These are phyloP conservation scores for Raffaelea ambrosiae DNA, from an alignment of 2,329 filamentous ascomycete species.

Conservation along the genomic window DNA sequence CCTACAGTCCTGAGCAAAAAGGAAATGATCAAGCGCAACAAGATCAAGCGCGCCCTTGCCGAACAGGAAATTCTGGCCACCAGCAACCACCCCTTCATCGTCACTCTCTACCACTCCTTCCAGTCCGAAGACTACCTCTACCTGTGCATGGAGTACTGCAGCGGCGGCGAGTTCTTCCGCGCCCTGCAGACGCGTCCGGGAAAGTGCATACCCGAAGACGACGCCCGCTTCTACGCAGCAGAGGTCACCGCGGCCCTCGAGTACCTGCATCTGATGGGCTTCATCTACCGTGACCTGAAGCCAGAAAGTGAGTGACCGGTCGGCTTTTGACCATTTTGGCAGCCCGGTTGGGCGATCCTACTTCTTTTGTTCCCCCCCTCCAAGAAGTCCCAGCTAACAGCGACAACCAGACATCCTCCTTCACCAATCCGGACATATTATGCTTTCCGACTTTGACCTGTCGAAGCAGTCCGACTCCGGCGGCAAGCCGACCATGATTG, in stretches of 20 bases:
- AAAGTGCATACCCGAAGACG: conserved; percentile 95
- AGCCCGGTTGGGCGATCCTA: neutral
- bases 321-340: neutral
- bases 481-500: conserved; percentile 95
- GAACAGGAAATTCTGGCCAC: conserved; percentile 98
- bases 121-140: conserved; percentile 98
- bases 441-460: conserved; percentile 97
- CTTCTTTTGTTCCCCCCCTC: neutral
- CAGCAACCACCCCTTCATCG: conserved; percentile 98
- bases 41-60: conserved; percentile 95
- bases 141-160: conserved; percentile 99
- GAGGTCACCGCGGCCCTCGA: conserved; percentile 95
- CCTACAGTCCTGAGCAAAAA: conserved; percentile 96
- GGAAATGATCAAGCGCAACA: conserved; percentile 99
- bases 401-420: conserved; percentile 71
- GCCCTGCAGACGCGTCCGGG: conserved; percentile 92
- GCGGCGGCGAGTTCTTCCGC: conserved; percentile 95
- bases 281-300: conserved; percentile 97
- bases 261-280: conserved; percentile 97
- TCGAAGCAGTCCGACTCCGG: conserved; percentile 96
- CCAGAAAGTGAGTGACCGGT: conserved; percentile 90
- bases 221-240: conserved; percentile 92
- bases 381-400: too few species aligned
- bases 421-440: conserved; percentile 98
- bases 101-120: conserved; percentile 97